phyloP scores from a whole-genome alignment of 106 monocot species.

The Allium sativum region DNA sequence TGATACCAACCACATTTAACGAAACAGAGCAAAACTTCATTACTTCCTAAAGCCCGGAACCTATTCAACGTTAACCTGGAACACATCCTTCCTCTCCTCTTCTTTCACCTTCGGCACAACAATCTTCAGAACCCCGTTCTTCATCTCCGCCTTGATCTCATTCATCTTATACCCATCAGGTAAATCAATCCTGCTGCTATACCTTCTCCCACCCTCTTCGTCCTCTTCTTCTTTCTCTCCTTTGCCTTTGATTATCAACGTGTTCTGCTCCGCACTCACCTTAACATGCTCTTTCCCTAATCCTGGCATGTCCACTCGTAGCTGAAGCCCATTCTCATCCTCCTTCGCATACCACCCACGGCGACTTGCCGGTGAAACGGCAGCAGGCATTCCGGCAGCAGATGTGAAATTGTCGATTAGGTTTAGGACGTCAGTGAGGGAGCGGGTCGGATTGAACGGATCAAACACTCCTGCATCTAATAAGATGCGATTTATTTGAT shows the following conservation, averaged over 20 bases:
- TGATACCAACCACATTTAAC: not conserved
- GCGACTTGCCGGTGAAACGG: slow-evolving; percentile 10
- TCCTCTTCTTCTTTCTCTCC: slow-evolving; percentile 27
- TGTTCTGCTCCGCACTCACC: slow-evolving; percentile 45
- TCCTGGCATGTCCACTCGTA: slow-evolving; percentile 85
- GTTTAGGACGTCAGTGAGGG: slow-evolving; percentile 73
- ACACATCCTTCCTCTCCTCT: slow-evolving; percentile 68
- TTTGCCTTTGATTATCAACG: slow-evolving; percentile 56
- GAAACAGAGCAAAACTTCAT: not conserved
- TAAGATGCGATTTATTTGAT: not conserved
- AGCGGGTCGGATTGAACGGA: slow-evolving; percentile 52
- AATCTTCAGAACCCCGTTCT: slow-evolving; percentile 74
- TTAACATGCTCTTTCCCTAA: slow-evolving; percentile 58
- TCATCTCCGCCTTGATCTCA: slow-evolving; percentile 77
- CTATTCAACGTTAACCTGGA: slow-evolving; percentile 50
- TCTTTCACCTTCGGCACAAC: slow-evolving; percentile 65
- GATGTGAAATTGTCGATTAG: slow-evolving; percentile 69
- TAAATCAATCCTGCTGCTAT: slow-evolving; percentile 54
- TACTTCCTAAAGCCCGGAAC: not conserved
- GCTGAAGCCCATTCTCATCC: slow-evolving; percentile 41
- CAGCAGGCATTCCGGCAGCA: slow-evolving; percentile 10
- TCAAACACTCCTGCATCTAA: slow-evolving; percentile 46
- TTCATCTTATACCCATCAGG: slow-evolving; percentile 52
- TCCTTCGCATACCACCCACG: slow-evolving; percentile 68
- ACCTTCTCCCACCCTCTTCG: slow-evolving; percentile 19